Evolutionary conservation across 2,329 filamentous ascomycete species (phyloP), one percentile per base, ranked within the genome.

Genomic region (Fusarium sp.): DNA sequence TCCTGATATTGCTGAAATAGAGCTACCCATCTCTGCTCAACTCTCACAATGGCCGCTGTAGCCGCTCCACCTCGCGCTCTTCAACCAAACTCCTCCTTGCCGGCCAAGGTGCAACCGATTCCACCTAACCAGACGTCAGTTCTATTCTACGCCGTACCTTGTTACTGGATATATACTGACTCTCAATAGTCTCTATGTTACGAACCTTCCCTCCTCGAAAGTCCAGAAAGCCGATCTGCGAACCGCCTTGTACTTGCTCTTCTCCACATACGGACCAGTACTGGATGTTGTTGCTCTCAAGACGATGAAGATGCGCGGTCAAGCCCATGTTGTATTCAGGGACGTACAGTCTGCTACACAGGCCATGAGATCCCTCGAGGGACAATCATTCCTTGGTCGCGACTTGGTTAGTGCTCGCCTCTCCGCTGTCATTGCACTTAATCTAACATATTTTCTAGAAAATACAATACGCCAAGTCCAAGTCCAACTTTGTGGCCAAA

Each of bases 271-370:
- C 78, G 96, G 96, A 40, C 90, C 94, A 1, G 92, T 99, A 17
- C 88, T 99, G 61, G 96, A 99, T 78, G 89, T 99, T 21, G 92
- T 98, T 49, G 93, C 93, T 31, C 85, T 98, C 73, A 97, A 94
- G 83, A 97, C 93, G 2, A 86, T 86, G 79, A 94, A 94, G 82
- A 98, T 98, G 94, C 91, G 96, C 50, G 96, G 96, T 5, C 96
- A 99, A 81, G 96, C 96, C 65, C 96, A 98, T 76, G 84, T 99
- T 64, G 92, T 96, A 15, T 98, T 94, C 79, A 89, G 93, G 61
- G 95, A 99, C 78, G 85, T 95, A 34, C 92, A 97, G 71, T 90
- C 93, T n/a, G 94, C 94, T 52, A 97, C 94, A 24, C 94, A 97
- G 77, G 96, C 96, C 3, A 93, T 99, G 93, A 87, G 95, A 70